Evolutionary conservation across 108 stramenopile genomes (phyloP).

Genomic region (Mediolabrus comicus): DNA sequence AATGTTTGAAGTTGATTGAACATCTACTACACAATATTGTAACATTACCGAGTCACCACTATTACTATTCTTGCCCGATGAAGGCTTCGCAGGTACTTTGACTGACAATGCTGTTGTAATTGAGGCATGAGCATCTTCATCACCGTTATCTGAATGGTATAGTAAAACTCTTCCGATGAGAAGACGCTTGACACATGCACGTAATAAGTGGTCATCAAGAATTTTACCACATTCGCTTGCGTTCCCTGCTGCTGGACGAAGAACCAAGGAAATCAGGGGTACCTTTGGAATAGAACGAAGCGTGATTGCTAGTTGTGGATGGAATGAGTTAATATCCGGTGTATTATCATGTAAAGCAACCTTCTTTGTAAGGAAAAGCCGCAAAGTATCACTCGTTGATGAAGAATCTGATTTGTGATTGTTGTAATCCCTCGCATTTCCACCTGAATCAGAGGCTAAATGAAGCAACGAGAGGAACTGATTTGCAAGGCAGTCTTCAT

Average conservation of each 20-base stretch:
- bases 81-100: conserved; percentile 5
- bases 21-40: neutral
- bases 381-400: neutral
- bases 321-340: neutral
- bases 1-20: conserved; percentile 11
- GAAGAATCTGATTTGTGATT: neutral
- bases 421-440: neutral
- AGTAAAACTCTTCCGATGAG: conserved; percentile 21
- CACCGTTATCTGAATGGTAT: neutral
- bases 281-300: neutral
- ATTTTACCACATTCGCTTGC: neutral
- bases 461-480: neutral
- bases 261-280: conserved; percentile 27
- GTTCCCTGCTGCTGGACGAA: conserved; percentile 6
- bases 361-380: neutral
- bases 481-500: neutral
- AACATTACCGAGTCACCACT: neutral
- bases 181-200: conserved; percentile 41
- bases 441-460: neutral
- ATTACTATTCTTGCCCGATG: neutral
- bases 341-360: neutral
- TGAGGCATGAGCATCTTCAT: neutral
- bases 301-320: neutral
- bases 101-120: neutral
- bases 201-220: conserved; percentile 4